phyloP scores from a whole-genome alignment of 768 basidiomycete genomes.

The Suillus alpinus region DNA sequence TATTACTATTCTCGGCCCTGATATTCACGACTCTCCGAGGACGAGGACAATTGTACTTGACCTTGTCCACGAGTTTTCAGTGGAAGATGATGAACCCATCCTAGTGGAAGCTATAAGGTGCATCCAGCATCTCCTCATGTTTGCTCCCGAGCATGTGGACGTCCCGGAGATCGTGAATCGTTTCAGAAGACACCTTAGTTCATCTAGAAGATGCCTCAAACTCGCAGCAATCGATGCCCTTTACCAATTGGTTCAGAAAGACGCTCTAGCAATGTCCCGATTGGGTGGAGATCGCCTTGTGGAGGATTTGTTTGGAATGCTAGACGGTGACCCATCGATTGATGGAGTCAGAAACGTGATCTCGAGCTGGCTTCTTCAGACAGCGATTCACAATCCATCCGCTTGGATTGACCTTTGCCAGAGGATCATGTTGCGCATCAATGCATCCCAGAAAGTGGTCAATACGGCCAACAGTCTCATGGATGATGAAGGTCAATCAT shows the following conservation, averaged over 20 bases:
- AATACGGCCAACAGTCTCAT: slow-evolving; percentile 57
- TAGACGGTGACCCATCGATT: slow-evolving; percentile 92
- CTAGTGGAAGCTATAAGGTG: slow-evolving; percentile 94
- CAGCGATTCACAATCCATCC: slow-evolving; percentile 86
- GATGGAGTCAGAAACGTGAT: slow-evolving; percentile 95
- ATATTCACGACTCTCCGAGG: slow-evolving; percentile 83
- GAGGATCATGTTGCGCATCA: slow-evolving; percentile 93
- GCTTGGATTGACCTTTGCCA: slow-evolving; percentile 99
- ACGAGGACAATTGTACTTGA: slow-evolving; percentile 81
- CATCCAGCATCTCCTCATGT: slow-evolving; percentile 96
- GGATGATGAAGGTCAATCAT: slow-evolving; percentile 94
- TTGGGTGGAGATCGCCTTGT: slow-evolving; percentile 93
- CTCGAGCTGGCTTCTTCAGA: slow-evolving; percentile 91
- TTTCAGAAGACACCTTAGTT: slow-evolving; percentile 78
- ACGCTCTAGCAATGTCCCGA: slow-evolving; percentile 87
- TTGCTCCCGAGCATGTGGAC: slow-evolving; percentile 81
- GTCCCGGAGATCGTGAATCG: slow-evolving; percentile 75
- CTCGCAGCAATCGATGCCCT: slow-evolving; percentile 93
- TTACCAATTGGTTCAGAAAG: slow-evolving; percentile 95
- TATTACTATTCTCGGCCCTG: slow-evolving; percentile 92
- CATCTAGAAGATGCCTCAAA: slow-evolving; percentile 80
- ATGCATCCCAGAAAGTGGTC: slow-evolving; percentile 73
- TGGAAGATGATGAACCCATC: slow-evolving; percentile 85
- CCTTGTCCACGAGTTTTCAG: slow-evolving; percentile 80
- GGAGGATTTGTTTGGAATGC: slow-evolving; percentile 90